These are phyloP conservation scores for Ceratocystis albifundus DNA, from an alignment of 2,329 filamentous ascomycete species.

Conservation along the genomic window DNA sequence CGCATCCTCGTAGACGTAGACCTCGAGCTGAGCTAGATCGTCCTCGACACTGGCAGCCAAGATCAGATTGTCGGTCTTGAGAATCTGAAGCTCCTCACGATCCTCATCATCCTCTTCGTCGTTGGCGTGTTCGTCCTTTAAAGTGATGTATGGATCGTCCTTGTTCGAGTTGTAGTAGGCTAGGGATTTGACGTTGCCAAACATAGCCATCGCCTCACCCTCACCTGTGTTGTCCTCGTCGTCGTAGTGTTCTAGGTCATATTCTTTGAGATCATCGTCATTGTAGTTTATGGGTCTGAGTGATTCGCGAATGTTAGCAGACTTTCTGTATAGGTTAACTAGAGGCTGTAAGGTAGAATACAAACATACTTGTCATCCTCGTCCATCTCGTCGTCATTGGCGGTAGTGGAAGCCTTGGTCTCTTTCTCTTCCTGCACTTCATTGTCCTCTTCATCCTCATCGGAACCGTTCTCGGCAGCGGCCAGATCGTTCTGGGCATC, in stretches of 20 bases:
- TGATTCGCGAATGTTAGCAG: slow-evolving; percentile 23
- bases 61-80: slow-evolving; percentile 85
- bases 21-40: slow-evolving; percentile 88
- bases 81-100: slow-evolving; percentile 81
- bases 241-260: slow-evolving; percentile 92
- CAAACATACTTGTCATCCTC: slow-evolving; percentile 22
- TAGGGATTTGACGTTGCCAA: slow-evolving; percentile 86
- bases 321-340: neutral
- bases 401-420: slow-evolving; percentile 19
- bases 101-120: slow-evolving; percentile 65
- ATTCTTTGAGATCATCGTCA: slow-evolving; percentile 89
- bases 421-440: slow-evolving; percentile 28
- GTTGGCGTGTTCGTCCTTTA: slow-evolving; percentile 56
- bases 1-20: slow-evolving; percentile 93
- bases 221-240: slow-evolving; percentile 40
- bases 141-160: slow-evolving; percentile 91
- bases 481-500: slow-evolving; percentile 81
- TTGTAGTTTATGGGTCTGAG: slow-evolving; percentile 37
- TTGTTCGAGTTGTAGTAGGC: slow-evolving; percentile 91
- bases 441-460: slow-evolving; percentile 28
- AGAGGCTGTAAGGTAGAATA: neutral
- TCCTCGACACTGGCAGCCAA: slow-evolving; percentile 91
- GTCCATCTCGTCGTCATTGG: slow-evolving; percentile 19
- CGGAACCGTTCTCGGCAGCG: slow-evolving; percentile 28
- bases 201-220: slow-evolving; percentile 73